Evolutionary conservation across 116 monocot species (phyloP), one percentile per base, ranked within the genome.

Genomic region (Cymodocea nodosa): DNA sequence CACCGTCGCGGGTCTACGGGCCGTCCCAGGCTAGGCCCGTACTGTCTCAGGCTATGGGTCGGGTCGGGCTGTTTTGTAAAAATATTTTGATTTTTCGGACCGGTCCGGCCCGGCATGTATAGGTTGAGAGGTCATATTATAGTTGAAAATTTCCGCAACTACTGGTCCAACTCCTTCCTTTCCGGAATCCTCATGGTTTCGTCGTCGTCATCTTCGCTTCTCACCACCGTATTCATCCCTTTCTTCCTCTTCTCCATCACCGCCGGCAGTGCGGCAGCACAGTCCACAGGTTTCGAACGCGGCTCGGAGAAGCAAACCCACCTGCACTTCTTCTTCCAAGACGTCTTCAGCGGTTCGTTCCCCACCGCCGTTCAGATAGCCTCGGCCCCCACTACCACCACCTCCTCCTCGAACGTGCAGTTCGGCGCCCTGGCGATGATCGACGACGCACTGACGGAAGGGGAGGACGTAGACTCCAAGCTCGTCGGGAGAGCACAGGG

Each of bases 401-500:
- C 24, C 51, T 51, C 34, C 51, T 12, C 57, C 50, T 23, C 64
- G 10, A 2, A 24, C 12, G 50, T 23, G n/a, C 5, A 10, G 23
- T 74, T 74, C 68, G 74, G 74, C 37, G 20, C 50, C 0, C 62
- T 74, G n/a, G 14, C 34, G 9, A 37, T 68, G 35, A 54, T 63
- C 53, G 68, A 74, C 61, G 68, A 74, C 68, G 50, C 52, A 49
- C 59, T 68, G 35, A 74, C 68, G 35, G 71, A 63, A 35, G 54
- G 62, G 25, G 35, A 60, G 4, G 39, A 55, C 9, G 20, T 16
- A 2, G 5, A 59, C 23, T 40, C 54, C 0, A 53, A 53, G 56
- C 59, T 77, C 7, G 16, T 82, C 5, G 85, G 85, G 6, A 67
- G 75, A n/a, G 82, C 89, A 1, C 85, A 85, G 53, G 89, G 89